Evolutionary conservation across 768 basidiomycete species (phyloP), one percentile per base, ranked within the genome.

Genomic region (Mycena crocata): DNA sequence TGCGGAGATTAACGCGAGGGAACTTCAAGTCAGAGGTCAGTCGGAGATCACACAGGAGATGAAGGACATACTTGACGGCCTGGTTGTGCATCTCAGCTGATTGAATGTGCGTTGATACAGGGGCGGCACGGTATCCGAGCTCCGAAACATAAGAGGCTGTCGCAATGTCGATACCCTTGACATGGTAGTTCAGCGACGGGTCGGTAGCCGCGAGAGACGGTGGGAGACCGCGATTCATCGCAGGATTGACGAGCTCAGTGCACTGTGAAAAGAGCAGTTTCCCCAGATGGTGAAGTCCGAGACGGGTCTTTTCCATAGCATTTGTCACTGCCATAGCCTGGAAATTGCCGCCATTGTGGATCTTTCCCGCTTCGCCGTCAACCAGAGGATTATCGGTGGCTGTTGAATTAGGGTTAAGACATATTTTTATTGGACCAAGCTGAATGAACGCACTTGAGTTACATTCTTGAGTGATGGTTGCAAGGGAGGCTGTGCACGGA

Each of bases 71-170:
- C 92, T 96, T 96, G 77, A 96, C 87, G 46, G 94, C 92, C 77
- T 96, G 94, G 71, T 96, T 96, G 74, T 94, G 93, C 92, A 95
- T 93, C 79, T 96, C 94, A 1, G 94, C 94, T 2, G 90, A 91
- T 72, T 95, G 93, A 52, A 94, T 88, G 70, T 92, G 90, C 0
- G 93, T 93, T 3, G 91, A 91, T 14, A 95, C 93, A 0, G 94
- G 93, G 80, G 88, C 93, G 23, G 92, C 94, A 28, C 95, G 85
- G 73, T 86, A 90, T 31, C 93, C 94, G 34, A 96, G 86, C 77
- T 96, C 94, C 49, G 90, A 83, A 3, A 90, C 86, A 74, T 96
- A 95, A 0, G 94, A 90, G 12, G 94, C 93, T 7, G 87, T 85
- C 45, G 90, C 92, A 66, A 96, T 95, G 70, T 96, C 94, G 39